Evolutionary conservation across 1,284 basidiomycete species (phyloP).

Genomic region (Albatrellus sp.): DNA sequence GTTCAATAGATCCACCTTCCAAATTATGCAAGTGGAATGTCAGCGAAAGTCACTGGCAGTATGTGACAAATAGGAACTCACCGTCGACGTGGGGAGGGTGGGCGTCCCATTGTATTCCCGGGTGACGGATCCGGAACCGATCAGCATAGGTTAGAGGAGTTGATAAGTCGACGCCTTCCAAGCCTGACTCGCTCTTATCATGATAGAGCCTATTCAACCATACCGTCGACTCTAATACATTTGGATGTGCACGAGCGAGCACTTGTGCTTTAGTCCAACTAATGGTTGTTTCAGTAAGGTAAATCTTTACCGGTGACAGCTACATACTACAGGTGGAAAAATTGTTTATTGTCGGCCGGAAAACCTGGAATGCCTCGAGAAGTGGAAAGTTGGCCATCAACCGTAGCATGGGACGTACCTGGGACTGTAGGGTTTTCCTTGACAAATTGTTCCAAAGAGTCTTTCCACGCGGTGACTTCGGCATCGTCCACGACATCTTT

Average conservation of each 20-base stretch:
- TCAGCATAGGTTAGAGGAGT: conserved; percentile 39
- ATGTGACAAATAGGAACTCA: conserved; percentile 12
- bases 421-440: conserved; percentile 40
- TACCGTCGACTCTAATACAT: conserved; percentile 44
- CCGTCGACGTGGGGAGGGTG: conserved; percentile 76
- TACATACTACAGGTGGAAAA: conserved; percentile 58
- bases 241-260: conserved; percentile 63
- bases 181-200: conserved; percentile 20
- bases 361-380: conserved; percentile 25
- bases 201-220: conserved; percentile 62
- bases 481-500: conserved; percentile 25
- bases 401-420: conserved; percentile 21
- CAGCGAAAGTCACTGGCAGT: too few species aligned
- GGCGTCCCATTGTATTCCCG: conserved; percentile 52
- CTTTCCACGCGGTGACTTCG: conserved; percentile 45
- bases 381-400: background rate
- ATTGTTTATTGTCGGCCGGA: conserved; percentile 52
- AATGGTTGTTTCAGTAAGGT: background rate
- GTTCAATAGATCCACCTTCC: conserved; percentile 67
- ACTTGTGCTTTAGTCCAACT: conserved; percentile 66
- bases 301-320: background rate
- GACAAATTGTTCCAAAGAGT: conserved; percentile 41
- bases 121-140: conserved; percentile 71
- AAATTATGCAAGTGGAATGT: background rate
- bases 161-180: conserved; percentile 50